These are phyloP conservation scores for Aquilaria yunnanensis DNA, from an alignment of 345 rosid genomes.

Conservation along the genomic window DNA sequence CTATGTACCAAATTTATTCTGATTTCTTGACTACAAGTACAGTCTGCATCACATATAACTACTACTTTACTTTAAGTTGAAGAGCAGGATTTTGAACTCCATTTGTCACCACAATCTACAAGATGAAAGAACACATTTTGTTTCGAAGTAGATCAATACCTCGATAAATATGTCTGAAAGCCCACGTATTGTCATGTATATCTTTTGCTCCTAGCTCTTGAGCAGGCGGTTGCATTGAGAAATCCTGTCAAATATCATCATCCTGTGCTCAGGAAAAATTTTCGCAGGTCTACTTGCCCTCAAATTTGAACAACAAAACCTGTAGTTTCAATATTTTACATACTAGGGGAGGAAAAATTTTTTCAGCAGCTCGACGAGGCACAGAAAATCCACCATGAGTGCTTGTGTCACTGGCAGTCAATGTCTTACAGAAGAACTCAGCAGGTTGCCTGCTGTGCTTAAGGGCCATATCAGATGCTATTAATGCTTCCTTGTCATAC, in stretches of 20 bases:
- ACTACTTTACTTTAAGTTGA: no score
- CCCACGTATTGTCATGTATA: slow-evolving; percentile 84
- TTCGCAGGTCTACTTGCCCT: not conserved
- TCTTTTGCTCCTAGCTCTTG: slow-evolving; percentile 89
- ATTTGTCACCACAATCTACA: not conserved
- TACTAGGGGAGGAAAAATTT: slow-evolving; percentile 90
- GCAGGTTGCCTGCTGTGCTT: slow-evolving; percentile 76
- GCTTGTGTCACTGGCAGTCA: slow-evolving; percentile 96
- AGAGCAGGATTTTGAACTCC: slow-evolving; percentile 1
- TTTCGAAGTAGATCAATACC: slow-evolving; percentile 35
- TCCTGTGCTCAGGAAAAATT: slow-evolving; percentile 10
- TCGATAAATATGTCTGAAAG: slow-evolving; percentile 90
- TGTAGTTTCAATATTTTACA: slow-evolving; percentile 13
- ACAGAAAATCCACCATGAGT: slow-evolving; percentile 98
- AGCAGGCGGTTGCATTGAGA: slow-evolving; percentile 93
- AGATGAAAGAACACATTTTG: not conserved
- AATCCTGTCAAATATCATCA: slow-evolving; percentile 51
- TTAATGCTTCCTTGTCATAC: slow-evolving; percentile 82
- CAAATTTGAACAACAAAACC: not conserved
- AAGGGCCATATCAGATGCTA: slow-evolving; percentile 81
- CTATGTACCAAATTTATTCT: no score
- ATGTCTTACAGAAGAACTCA: slow-evolving; percentile 96
- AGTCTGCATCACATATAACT: no score
- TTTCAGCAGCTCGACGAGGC: slow-evolving; percentile 97
- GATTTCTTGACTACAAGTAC: no score